A percentile compares a stretch with the other conserved stretches of the same genome.
Conservation (phyloP, 2,329 filamentous ascomycete genomes). For the Botrytis aclada region DNA sequence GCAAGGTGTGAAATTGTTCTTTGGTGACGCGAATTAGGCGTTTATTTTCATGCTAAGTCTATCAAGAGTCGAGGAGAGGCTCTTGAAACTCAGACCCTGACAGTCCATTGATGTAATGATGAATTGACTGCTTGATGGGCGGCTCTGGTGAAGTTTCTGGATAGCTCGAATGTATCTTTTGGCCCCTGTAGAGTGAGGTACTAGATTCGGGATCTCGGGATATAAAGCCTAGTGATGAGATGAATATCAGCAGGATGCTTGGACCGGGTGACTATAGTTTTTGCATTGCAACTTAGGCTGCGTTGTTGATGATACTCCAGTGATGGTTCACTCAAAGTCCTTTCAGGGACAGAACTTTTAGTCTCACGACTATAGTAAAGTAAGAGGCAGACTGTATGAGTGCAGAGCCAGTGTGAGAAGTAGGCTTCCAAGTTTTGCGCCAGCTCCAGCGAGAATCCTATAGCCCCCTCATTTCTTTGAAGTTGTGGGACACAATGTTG, state of each 20-base stretch:
- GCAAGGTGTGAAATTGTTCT: background rate
- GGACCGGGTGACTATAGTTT: background rate
- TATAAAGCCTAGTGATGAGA: background rate
- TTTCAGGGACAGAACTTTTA: no score
- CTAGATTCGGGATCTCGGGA: background rate
- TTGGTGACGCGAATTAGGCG: accelerated
- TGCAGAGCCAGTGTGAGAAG: background rate
- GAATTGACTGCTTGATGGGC: background rate
- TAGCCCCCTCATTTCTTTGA: background rate
- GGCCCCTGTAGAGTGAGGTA: no score
- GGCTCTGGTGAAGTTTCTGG: background rate
- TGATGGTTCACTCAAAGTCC: no score
- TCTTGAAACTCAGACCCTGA: background rate
- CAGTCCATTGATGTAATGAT: background rate
- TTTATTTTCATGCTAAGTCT: background rate
- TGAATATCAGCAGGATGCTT: background rate
- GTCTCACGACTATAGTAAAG: no score
- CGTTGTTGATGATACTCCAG: no score
- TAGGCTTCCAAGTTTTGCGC: background rate
- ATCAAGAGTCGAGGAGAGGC: background rate
- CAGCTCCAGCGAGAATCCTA: background rate
- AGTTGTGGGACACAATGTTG: background rate
- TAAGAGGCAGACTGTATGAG: no score
- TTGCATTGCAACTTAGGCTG: no score
- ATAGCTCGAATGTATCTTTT: background rate